Evolutionary conservation across 805 yeast species (phyloP).

Genomic region (Saccharomycopsis malanga): DNA sequence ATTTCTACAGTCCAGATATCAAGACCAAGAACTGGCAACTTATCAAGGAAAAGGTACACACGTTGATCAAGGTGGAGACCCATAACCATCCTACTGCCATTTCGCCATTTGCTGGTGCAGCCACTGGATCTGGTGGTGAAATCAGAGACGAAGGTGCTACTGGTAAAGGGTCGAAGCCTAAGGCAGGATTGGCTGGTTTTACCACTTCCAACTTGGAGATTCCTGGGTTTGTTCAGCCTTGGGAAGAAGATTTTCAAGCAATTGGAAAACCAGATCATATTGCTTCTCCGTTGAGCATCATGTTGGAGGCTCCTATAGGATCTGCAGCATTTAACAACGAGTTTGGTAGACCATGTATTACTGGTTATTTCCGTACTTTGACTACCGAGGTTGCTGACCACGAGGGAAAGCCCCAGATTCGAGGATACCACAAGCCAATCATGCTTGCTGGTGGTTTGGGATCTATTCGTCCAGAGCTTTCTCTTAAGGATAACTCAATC

Average conservation of each 20-base stretch:
- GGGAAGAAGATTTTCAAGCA: constrained; percentile 79
- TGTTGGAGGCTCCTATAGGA: constrained; percentile 96
- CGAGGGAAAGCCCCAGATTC: constrained; percentile 60
- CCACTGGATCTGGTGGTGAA: constrained; percentile 99
- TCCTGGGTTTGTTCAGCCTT: constrained; percentile 82
- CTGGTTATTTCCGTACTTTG: constrained; percentile 93
- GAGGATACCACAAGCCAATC: constrained; percentile 98
- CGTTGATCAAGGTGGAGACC: constrained; percentile 93
- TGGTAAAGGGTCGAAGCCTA: constrained; percentile 95
- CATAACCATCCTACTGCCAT: constrained; percentile 99
- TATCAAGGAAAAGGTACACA: constrained; percentile 71
- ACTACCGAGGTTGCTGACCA: constrained; percentile 66
- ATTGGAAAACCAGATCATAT: constrained; percentile 90
- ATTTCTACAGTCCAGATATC: constrained; percentile 71
- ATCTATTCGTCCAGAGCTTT: constrained; percentile 86
- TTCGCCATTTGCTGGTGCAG: constrained; percentile 98
- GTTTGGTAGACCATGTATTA: constrained; percentile 96
- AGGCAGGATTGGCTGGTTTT: constrained; percentile 93
- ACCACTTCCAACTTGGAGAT: constrained; percentile 85
- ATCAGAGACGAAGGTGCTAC: constrained; percentile 99
- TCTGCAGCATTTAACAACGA: constrained; percentile 98
- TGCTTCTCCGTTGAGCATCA: constrained; percentile 87
- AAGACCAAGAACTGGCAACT: constrained; percentile 66
- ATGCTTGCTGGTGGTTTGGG: constrained; percentile 99
- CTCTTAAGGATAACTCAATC: constrained; percentile 78